Evolutionary conservation across 2,329 filamentous ascomycete species (phyloP).

Genomic region (Alternaria postmessia): DNA sequence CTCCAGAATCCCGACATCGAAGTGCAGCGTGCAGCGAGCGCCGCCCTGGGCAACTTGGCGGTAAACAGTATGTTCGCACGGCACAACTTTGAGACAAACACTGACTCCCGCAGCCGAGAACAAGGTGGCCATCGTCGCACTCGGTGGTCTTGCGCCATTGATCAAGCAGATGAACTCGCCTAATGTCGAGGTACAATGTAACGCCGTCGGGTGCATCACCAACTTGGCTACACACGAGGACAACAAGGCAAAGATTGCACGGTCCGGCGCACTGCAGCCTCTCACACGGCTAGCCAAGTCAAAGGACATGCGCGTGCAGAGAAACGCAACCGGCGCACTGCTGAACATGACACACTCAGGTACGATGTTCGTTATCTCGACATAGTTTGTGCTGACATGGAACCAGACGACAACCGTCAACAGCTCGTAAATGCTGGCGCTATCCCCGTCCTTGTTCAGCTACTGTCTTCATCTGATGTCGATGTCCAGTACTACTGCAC

Average conservation of each 20-base stretch:
- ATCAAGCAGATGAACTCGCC: slow-evolving; percentile 98
- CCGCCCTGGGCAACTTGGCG: slow-evolving; percentile 92
- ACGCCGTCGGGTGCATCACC: slow-evolving; percentile 98
- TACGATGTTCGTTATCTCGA: slow-evolving; percentile 52
- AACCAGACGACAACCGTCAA: slow-evolving; percentile 90
- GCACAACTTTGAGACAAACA: slow-evolving; percentile 10
- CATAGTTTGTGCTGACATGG: slow-evolving; percentile 28
- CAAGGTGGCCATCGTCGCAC: slow-evolving; percentile 93
- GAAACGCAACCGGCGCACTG: slow-evolving; percentile 94
- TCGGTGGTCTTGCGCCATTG: slow-evolving; percentile 87
- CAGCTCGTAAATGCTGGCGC: slow-evolving; percentile 96
- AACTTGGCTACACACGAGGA: slow-evolving; percentile 98
- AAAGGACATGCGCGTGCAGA: slow-evolving; percentile 97
- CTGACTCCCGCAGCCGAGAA: slow-evolving; percentile 82
- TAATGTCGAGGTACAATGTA: slow-evolving; percentile 99
- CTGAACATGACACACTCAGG: slow-evolving; percentile 99
- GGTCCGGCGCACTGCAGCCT: slow-evolving; percentile 89
- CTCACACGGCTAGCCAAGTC: slow-evolving; percentile 93
- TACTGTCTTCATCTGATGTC: slow-evolving; percentile 90
- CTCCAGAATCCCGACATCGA: slow-evolving; percentile 96
- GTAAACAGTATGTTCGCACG: slow-evolving; percentile 78
- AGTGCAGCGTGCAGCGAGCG: slow-evolving; percentile 94
- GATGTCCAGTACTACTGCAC: slow-evolving; percentile 99
- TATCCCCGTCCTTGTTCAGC: slow-evolving; percentile 95
- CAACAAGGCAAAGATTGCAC: slow-evolving; percentile 98